phyloP scores from a whole-genome alignment of 148 eudicot species.

The Limonium bicolor region DNA sequence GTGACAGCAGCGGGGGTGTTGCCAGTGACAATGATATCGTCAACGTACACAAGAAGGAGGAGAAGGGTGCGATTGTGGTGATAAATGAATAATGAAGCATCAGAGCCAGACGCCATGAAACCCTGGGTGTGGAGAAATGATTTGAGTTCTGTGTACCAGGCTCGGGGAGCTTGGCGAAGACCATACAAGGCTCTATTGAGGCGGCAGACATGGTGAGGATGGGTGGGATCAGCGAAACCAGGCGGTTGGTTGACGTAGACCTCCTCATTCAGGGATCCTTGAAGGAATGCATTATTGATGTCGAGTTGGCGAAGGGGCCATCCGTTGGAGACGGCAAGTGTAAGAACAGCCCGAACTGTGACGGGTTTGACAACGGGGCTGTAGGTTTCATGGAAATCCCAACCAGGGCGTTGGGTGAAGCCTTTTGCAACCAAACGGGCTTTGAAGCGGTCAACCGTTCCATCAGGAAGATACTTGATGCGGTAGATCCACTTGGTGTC shows the following conservation, averaged over 20 bases:
- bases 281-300: neutral
- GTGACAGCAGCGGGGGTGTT: neutral
- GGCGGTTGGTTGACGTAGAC: neutral
- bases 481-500: neutral
- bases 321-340: neutral
- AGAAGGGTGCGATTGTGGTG: neutral
- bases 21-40: neutral
- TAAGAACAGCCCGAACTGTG: neutral
- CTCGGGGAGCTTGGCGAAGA: neutral
- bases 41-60: neutral
- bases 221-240: neutral
- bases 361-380: neutral
- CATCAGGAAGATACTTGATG: neutral
- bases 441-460: neutral
- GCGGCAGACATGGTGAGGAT: neutral
- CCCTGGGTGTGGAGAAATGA: neutral
- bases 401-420: neutral
- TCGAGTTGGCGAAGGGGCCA: neutral
- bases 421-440: neutral
- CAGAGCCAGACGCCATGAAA: neutral
- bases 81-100: neutral
- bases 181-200: neutral
- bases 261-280: neutral
- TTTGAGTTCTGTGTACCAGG: neutral
- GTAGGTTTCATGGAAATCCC: neutral